A percentile compares a stretch with the other conserved stretches of the same genome.
These are phyloP conservation scores for Phytopythium delawarense DNA, from an alignment of 352 stramenopile species.

Conservation along the genomic window DNA sequence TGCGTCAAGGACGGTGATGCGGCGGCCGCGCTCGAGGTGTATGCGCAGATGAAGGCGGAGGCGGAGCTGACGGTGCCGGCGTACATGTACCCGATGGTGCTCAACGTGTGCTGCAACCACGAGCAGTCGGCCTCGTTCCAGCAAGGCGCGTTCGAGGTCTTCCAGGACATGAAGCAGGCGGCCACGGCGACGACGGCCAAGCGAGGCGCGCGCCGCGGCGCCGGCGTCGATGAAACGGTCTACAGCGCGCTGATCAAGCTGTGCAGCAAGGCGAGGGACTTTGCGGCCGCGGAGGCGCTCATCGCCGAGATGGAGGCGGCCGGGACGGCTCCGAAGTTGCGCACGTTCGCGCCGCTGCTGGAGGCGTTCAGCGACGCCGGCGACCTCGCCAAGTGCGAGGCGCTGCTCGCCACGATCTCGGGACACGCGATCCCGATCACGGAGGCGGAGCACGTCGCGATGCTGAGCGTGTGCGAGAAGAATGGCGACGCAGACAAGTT, in stretches of 20 bases:
- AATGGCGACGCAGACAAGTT: conserved; percentile 37
- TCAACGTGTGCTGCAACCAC: conserved; percentile 56
- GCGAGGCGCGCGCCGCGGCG: conserved; percentile 11
- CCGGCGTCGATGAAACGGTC: conserved; percentile 47
- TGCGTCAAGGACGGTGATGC: conserved; percentile 42
- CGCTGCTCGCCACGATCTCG: conserved; percentile 44
- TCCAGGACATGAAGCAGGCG: conserved; percentile 59
- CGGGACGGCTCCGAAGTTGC: conserved; percentile 56
- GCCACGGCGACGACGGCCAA: conserved; percentile 6
- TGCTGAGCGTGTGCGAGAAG: conserved; percentile 49
- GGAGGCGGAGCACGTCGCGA: conserved; percentile 57
- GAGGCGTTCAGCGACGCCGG: conserved; percentile 43
- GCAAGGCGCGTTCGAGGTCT: conserved; percentile 44
- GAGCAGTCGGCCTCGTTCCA: conserved; percentile 29
- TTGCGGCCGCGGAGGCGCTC: conserved; percentile 41
- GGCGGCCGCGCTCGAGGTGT: conserved; percentile 34
- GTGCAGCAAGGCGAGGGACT: conserved; percentile 56
- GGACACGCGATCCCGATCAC: conserved; percentile 46
- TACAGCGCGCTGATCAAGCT: conserved; percentile 79
- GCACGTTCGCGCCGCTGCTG: conserved; percentile 71
- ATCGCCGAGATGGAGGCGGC: conserved; percentile 44
- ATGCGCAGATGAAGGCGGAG: conserved; percentile 45
- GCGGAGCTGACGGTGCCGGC: conserved; percentile 22
- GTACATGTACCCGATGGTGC: conserved; percentile 59
- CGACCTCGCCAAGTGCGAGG: conserved; percentile 55